Evolutionary conservation across 2,329 filamentous ascomycete species (phyloP).

Genomic region (Monosporascus sp.): DNA sequence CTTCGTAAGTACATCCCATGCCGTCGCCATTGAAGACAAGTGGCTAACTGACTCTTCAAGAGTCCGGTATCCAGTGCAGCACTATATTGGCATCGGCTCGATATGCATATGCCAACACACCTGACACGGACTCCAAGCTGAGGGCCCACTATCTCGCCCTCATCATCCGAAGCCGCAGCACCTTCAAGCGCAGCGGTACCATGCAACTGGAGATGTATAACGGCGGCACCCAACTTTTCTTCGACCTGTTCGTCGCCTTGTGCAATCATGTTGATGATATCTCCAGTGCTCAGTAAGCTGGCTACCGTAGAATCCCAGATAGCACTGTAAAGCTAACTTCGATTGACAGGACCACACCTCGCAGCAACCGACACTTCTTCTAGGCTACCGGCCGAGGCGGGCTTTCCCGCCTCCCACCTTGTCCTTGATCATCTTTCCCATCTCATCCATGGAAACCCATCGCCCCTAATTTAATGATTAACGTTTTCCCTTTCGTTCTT

Average conservation of each 20-base stretch:
- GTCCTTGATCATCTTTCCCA: slow-evolving; percentile 2
- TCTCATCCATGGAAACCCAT: background rate
- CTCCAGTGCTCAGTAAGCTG: slow-evolving; percentile 49
- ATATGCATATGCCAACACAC: slow-evolving; percentile 84
- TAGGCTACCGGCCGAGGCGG: slow-evolving; percentile 8
- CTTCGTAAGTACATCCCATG: slow-evolving; percentile 52
- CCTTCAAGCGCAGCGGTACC: slow-evolving; percentile 89
- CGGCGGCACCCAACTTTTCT: slow-evolving; percentile 79
- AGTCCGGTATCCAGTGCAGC: slow-evolving; percentile 76
- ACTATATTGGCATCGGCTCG: slow-evolving; percentile 85
- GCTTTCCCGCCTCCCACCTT: slow-evolving; percentile 1
- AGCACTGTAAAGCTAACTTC: slow-evolving; percentile 6
- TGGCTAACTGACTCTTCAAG: slow-evolving; percentile 26
- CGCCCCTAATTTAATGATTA: slow-evolving; percentile 19
- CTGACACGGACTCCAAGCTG: slow-evolving; percentile 84
- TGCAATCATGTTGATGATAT: slow-evolving; percentile 83
- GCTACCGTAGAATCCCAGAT: too few species aligned
- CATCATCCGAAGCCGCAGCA: slow-evolving; percentile 81
- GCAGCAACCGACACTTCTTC: slow-evolving; percentile 40
- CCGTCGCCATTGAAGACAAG: background rate
- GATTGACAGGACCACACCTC: slow-evolving; percentile 35
- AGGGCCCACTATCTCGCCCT: slow-evolving; percentile 87
- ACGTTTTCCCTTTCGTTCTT: slow-evolving; percentile 16
- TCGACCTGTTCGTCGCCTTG: slow-evolving; percentile 88
- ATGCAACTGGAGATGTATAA: slow-evolving; percentile 95